Percentiles rank a stretch among this genome's conserved stretches.
These are phyloP conservation scores for Ophiostoma himal-ulmi DNA, from an alignment of 2,329 filamentous ascomycete genomes.

Conservation along the genomic window DNA sequence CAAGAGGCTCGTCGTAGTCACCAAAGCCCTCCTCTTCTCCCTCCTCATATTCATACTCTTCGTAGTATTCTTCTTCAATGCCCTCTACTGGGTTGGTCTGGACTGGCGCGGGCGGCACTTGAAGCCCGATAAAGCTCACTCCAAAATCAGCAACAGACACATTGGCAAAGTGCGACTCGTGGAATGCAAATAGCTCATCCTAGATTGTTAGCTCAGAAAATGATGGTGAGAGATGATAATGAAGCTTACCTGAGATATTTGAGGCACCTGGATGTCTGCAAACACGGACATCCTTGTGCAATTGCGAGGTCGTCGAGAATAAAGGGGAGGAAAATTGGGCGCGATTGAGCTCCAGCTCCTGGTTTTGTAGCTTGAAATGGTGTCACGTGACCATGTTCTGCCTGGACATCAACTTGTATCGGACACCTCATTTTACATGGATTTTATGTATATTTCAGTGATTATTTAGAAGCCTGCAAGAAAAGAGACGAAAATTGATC, in stretches of 20 bases:
- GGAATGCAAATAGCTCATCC: constrained; percentile 56
- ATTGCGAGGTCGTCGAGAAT: neutral
- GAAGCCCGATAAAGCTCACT: constrained; percentile 35
- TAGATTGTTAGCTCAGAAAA: constrained; percentile 30
- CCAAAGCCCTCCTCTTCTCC: constrained; percentile 66
- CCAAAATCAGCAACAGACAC: constrained; percentile 43
- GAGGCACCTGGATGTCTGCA: constrained; percentile 27
- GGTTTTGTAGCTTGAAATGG: neutral
- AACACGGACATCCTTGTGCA: constrained; percentile 9
- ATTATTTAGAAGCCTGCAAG: too few relatives aligned
- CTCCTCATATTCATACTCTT: constrained; percentile 50
- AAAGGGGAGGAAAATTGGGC: constrained; percentile 6
- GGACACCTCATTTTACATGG: too few relatives aligned
- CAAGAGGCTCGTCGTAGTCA: constrained; percentile 15
- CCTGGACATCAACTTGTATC: neutral
- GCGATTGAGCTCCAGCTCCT: neutral
- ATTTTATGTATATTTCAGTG: too few relatives aligned
- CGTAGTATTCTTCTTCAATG: constrained; percentile 52
- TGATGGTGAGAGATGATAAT: neutral
- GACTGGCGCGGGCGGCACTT: neutral
- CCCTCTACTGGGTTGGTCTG: neutral
- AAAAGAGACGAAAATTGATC: too few relatives aligned
- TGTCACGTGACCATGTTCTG: neutral
- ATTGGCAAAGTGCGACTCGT: constrained; percentile 53
- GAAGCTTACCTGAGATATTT: constrained; percentile 36